Evolutionary conservation across 75 land plant genomes (phyloP), one percentile per base, ranked within the genome.

Genomic region (Azolla pinnata): DNA sequence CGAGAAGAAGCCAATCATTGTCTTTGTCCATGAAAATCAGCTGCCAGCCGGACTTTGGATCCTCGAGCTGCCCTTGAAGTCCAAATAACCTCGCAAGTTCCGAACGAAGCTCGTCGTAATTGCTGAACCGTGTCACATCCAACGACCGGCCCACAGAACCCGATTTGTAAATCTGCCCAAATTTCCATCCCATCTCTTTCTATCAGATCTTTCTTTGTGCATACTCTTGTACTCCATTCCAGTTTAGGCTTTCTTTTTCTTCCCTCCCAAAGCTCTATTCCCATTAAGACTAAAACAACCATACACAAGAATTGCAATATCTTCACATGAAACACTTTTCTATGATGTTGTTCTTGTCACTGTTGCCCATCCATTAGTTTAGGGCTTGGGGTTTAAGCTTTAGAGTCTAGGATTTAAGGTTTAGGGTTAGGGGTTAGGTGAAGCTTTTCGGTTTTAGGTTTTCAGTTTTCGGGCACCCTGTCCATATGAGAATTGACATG

Each of bases 21-120:
- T 87, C 92, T 59, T 83, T 70, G 71, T 87, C 92, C 31, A 84
- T 75, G 42, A 87, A 84, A 75, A 87, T 86, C 79, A 87, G 88
- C 85, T 87, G 92, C 92, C 92, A 87, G 84, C 88, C 88, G 75
- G 92, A 87, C 76, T 78, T 87, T 49, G 87, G 87, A 73, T 86
- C 90, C 67, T 87, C 88, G 65, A 87, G 80, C 51, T 78, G 76
- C 70, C 84, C 89, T 59, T 82, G 77, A 44, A 86, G 76, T 54
- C 81, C 83, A 65, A 86, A 86, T 86, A 86, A 73, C 16, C 71
- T 74, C 29, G 75, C 86, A n/a, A 86, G 86, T 48, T 76, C 89
- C 63, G 72, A 56, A 9, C 86, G 85, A 56, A 86, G 81, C 66
- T 86, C 86, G 18, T 68, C 66, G 60, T 86, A 86, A 66, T 76